Evolutionary conservation across 2,329 filamentous ascomycete species (phyloP).

Genomic region (Akanthomyces lecanii): DNA sequence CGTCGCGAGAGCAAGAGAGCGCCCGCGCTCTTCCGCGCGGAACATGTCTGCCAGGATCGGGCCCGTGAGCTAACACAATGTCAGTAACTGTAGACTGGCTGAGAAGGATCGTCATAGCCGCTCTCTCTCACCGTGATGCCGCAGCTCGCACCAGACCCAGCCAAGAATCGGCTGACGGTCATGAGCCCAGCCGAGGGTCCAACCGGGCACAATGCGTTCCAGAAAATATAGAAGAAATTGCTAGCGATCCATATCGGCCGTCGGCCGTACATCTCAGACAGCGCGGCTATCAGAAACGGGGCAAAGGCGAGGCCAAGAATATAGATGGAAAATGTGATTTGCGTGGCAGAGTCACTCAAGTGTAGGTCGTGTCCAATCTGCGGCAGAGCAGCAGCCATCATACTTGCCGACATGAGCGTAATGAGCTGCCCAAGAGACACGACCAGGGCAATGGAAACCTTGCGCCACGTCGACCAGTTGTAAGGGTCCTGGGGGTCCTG

Average conservation of each 20-base stretch:
- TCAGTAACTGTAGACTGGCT: no score
- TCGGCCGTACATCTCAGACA: constrained; percentile 33
- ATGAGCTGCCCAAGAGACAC: constrained; percentile 32
- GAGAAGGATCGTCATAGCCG: no score
- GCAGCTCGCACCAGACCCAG: constrained; percentile 25
- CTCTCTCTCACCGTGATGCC: constrained; percentile 25
- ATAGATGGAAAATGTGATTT: constrained; percentile 33
- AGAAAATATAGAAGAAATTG: constrained; percentile 33
- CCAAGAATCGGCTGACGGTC: constrained; percentile 27
- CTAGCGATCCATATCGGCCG: constrained; percentile 31
- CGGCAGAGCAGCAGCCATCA: constrained; percentile 32
- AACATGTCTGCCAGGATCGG: constrained; percentile 36
- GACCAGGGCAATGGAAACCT: constrained; percentile 26
- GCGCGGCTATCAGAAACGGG: constrained; percentile 30
- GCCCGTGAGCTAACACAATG: constrained; percentile 26
- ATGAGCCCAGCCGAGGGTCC: constrained; percentile 28
- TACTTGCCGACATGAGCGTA: constrained; percentile 33
- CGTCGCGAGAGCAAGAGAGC: constrained; percentile 31
- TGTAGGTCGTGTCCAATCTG: constrained; percentile 29
- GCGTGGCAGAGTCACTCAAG: constrained; percentile 22
- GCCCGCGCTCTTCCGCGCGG: constrained; percentile 31
- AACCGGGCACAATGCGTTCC: constrained; percentile 33
- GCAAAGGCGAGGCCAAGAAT: constrained; percentile 34
- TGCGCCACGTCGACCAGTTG: constrained; percentile 50
- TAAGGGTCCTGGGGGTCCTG: constrained; percentile 57